Evolutionary conservation across 495 filamentous ascomycete species (phyloP).

Genomic region (Neurospora discreta): DNA sequence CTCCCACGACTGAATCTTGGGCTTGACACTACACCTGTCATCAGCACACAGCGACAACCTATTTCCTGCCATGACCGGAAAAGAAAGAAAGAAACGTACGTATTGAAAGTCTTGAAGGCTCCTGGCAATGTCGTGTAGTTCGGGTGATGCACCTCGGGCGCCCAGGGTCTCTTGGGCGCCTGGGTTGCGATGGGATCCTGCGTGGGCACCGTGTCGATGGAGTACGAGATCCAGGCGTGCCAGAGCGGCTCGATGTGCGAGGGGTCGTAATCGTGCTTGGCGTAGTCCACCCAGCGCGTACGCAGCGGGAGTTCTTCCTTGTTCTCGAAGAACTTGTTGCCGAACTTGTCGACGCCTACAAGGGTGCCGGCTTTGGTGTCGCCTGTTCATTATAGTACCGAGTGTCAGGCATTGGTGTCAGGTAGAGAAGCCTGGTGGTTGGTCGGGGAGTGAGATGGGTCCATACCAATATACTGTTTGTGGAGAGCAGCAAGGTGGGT

Average conservation of each 20-base stretch:
- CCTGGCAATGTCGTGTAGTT: slow-evolving; percentile 63
- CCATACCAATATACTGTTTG: slow-evolving; percentile 56
- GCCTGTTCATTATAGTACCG: slow-evolving; percentile 36
- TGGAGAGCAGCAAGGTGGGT: slow-evolving; percentile 1
- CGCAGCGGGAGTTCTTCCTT: slow-evolving; percentile 87
- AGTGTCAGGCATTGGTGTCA: too few relatives aligned
- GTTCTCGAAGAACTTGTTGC: slow-evolving; percentile 98
- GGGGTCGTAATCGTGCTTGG: slow-evolving; percentile 74
- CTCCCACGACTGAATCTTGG: slow-evolving; percentile 31
- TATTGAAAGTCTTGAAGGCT: slow-evolving; percentile 87
- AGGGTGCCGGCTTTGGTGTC: slow-evolving; percentile 92
- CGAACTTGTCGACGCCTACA: slow-evolving; percentile 76
- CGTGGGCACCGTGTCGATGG: slow-evolving; percentile 76
- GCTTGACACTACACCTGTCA: slow-evolving; percentile 17
- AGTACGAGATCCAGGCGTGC: slow-evolving; percentile 95
- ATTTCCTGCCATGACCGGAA: neutral
- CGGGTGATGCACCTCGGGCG: slow-evolving; percentile 54
- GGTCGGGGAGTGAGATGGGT: neutral
- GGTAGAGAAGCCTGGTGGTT: too few relatives aligned
- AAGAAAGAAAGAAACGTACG: slow-evolving; percentile 46
- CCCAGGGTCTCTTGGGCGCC: slow-evolving; percentile 61
- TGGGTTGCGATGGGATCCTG: slow-evolving; percentile 52
- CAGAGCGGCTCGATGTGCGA: slow-evolving; percentile 94
- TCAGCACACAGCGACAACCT: neutral
- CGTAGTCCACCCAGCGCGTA: slow-evolving; percentile 97